These are phyloP conservation scores for Malbranchea cinnamomea DNA, from an alignment of 2,329 filamentous ascomycete species.

Conservation along the genomic window DNA sequence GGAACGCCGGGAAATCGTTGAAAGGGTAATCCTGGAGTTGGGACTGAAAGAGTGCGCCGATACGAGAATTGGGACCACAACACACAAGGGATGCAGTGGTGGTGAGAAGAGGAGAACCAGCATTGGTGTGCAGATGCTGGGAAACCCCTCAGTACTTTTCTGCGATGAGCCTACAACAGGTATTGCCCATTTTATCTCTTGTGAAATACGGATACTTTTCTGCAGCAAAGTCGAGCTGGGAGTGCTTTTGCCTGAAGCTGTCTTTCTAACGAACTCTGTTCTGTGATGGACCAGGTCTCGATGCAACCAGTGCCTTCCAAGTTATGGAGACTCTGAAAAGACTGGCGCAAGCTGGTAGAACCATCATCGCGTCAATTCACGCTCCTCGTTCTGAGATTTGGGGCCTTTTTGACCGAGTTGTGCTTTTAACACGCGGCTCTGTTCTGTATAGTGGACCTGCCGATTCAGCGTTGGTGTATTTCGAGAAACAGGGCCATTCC, in stretches of 20 bases:
- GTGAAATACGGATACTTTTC: too few species aligned
- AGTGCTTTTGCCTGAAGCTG: too few species aligned
- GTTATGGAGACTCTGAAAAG: conserved; percentile 55
- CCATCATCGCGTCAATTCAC: conserved; percentile 60
- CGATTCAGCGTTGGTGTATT: conserved; percentile 47
- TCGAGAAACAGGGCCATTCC: conserved; percentile 43
- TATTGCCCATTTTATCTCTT: conserved; percentile 3
- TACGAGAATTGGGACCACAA: conserved; percentile 55
- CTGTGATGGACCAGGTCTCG: conserved; percentile 30
- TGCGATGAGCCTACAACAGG: conserved; percentile 69
- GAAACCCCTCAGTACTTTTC: conserved; percentile 63
- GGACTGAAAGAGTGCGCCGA: conserved; percentile 64
- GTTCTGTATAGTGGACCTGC: conserved; percentile 53
- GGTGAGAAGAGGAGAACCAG: conserved; percentile 65
- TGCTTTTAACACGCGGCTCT: conserved; percentile 52
- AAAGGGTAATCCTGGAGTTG: conserved; percentile 61
- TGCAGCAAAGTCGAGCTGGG: too few species aligned
- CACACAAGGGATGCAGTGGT: conserved; percentile 61
- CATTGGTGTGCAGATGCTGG: conserved; percentile 64
- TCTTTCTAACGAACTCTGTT: not conserved
- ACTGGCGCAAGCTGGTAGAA: conserved; percentile 52
- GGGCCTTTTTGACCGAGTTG: conserved; percentile 57
- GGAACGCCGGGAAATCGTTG: conserved; percentile 50
- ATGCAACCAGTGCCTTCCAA: conserved; percentile 63
- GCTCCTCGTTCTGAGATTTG: conserved; percentile 68